phyloP scores from a whole-genome alignment of 805 yeast species.

The Zygoascus flipseniorum region DNA sequence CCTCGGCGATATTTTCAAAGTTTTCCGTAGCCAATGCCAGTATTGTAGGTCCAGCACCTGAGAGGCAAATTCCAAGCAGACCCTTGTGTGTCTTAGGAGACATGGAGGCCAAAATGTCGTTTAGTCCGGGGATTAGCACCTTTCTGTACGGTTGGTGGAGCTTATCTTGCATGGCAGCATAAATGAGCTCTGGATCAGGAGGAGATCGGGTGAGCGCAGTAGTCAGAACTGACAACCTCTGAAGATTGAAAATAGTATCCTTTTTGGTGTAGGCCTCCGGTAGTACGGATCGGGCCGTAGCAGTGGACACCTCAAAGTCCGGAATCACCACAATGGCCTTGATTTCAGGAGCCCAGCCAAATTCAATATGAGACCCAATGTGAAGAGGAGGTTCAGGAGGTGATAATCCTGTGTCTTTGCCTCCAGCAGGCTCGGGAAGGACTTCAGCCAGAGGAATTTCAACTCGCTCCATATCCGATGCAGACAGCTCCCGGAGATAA shows the following conservation, averaged over 20 bases:
- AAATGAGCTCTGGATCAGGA: conserved; percentile 75
- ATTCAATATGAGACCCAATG: conserved; percentile 84
- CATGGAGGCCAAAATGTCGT: conserved; percentile 67
- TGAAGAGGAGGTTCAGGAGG: conserved; percentile 79
- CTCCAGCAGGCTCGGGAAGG: conserved; percentile 69
- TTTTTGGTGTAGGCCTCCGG: conserved; percentile 69
- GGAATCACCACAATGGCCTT: conserved; percentile 91
- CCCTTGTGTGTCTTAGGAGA: conserved; percentile 81
- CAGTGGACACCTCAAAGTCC: conserved; percentile 89
- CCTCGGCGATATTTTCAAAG: conserved; percentile 73
- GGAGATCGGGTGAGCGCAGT: conserved; percentile 81
- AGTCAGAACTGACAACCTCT: conserved; percentile 85
- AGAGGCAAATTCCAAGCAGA: conserved; percentile 83
- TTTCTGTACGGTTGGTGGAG: conserved; percentile 97
- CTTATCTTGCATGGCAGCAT: conserved; percentile 93
- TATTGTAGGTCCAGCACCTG: conserved; percentile 98
- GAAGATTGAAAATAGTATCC: conserved; percentile 88
- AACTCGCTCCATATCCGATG: conserved; percentile 62
- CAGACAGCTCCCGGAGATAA: conserved; percentile 70
- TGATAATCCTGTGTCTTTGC: conserved; percentile 54
- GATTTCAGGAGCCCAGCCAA: conserved; percentile 71
- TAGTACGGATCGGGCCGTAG: conserved; percentile 80
- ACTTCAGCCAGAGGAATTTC: conserved; percentile 82
- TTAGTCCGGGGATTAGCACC: conserved; percentile 82
- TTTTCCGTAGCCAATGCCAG: conserved; percentile 86